Evolutionary conservation across 1,284 basidiomycete genomes (phyloP), one percentile per base, ranked within the genome.

Genomic region (Puccinia horiana): DNA sequence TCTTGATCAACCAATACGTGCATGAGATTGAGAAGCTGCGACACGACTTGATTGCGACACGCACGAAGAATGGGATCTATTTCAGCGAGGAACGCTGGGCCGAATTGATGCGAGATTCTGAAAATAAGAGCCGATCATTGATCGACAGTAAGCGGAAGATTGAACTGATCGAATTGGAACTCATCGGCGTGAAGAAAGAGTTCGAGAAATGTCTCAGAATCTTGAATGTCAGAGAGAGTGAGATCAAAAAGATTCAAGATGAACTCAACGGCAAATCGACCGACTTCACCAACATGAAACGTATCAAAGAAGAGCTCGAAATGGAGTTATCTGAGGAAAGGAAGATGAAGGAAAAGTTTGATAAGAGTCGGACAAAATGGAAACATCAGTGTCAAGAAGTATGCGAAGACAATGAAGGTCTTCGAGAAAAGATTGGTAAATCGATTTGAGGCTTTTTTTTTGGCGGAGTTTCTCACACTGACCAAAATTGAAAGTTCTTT

Each of bases 1-100:
- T 94, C 0, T 90, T 99, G 49, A 89, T 99, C 77, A 95, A 95
- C 86, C 96, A 99, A 87, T 98, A 98, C 86, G 90, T 98, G 49
- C 91, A 90, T n/a, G 96, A 99, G 87, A 98, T 99, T 73, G 95
- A 96, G 85, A 91, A 94, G 4, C 90, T 99, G 67, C 97, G 98
- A 87, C 91, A 92, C 0, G 96, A 99, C 84, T 89, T 99, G 44
- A 88, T 94, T 32, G 94, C 95, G 1, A 92, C 94, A 0, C 90
- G 95, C 67, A 94, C 96, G 87, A 96, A 96, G 90, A 95, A 96
- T 85, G 96, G 96, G 8, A 94, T 97, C 61, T 96, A 92, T 87
- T 92, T 98, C 86, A 92, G 93, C 1, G 92, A 94, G 84, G 94
- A 96, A 85, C 92, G 91, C 9, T 97, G 94, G 94, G 90, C 90